Evolutionary conservation across 1,139 yeast genomes (phyloP), one percentile per base, ranked within the genome.

Genomic region (Lizanozyma gosingica): DNA sequence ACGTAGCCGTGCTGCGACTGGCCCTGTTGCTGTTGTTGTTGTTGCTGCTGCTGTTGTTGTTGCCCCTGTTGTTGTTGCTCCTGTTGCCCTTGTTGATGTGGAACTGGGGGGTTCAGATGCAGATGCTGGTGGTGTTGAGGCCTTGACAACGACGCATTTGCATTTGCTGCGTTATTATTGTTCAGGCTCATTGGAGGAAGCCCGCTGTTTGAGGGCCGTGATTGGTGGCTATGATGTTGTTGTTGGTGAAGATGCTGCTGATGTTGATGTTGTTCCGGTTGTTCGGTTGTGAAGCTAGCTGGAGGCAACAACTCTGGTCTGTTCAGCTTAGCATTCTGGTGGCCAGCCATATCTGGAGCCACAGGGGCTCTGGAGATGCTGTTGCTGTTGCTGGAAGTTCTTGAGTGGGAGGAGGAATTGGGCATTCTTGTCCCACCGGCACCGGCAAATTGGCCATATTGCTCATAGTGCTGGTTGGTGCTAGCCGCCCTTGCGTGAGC

Each of bases 91-190:
- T 42, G 41, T 4, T 14, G 36, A 16, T 36, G 33, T 39, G 33
- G 45, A 22, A 39, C 34, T 34, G 47, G 33, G 39, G 41, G 4
- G 40, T 56, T 56, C 40, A 52, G 50, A 22, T 56, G 45, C 33
- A 57, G 42, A 40, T 59, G 62, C 43, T 63, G 67, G 34, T 61
- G 65, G 43, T 62, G 51, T 40, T 59, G 60, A 43, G 6, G 29
- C n/a, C n/a, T n/a, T 11, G 29, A 22, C 11, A 6, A 6, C 11
- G 29, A 11, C 6, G 29, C 29, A 22, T 22, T 22, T 42, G 46
- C 36, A 40, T 47, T 39, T 37, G 47, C 18, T 11, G 36, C 35
- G 37, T 35, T 34, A 39, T 15, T 43, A 47, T 37, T 42, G 41
- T 32, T 41, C 47, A 34, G 40, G 47, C 37, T 43, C 47, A 17